Conservation (phyloP, 2,329 filamentous ascomycete genomes). For the Incumbomyces lentus region DNA sequence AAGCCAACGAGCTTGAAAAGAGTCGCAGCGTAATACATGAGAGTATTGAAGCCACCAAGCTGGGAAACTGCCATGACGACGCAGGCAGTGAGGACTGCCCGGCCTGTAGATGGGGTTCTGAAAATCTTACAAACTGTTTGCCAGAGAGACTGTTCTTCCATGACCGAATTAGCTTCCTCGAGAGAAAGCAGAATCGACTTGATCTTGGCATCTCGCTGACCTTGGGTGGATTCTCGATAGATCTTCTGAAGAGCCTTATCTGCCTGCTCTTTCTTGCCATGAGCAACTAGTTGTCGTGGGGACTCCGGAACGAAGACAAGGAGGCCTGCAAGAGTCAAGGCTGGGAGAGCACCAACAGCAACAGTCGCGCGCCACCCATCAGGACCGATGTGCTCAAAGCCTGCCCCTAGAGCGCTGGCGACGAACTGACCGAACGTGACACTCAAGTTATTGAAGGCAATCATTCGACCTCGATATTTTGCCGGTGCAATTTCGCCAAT, state of each 20-base stretch:
- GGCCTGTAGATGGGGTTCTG: slow-evolving; percentile 33
- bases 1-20: slow-evolving; percentile 41
- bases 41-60: slow-evolving; percentile 34
- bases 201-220: slow-evolving; percentile 38
- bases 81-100: slow-evolving; percentile 36
- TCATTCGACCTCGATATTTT: slow-evolving; percentile 13
- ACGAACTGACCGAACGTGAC: slow-evolving; percentile 32
- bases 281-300: slow-evolving; percentile 37
- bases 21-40: slow-evolving; percentile 37
- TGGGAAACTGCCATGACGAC: slow-evolving; percentile 40
- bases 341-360: slow-evolving; percentile 36
- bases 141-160: slow-evolving; percentile 29
- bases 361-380: slow-evolving; percentile 44
- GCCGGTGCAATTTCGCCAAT: slow-evolving; percentile 26
- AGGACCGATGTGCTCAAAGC: slow-evolving; percentile 27
- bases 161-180: slow-evolving; percentile 29
- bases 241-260: slow-evolving; percentile 24
- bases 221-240: slow-evolving; percentile 24
- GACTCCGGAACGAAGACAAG: slow-evolving; percentile 40
- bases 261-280: slow-evolving; percentile 33
- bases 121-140: slow-evolving; percentile 39
- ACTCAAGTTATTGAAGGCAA: slow-evolving; percentile 20
- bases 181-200: slow-evolving; percentile 27
- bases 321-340: slow-evolving; percentile 35
- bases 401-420: slow-evolving; percentile 31